A percentile compares a stretch with the other conserved stretches of the same genome.
These are phyloP conservation scores for Mycothermus thermophilus DNA, from an alignment of 495 filamentous ascomycete species.

Conservation along the genomic window DNA sequence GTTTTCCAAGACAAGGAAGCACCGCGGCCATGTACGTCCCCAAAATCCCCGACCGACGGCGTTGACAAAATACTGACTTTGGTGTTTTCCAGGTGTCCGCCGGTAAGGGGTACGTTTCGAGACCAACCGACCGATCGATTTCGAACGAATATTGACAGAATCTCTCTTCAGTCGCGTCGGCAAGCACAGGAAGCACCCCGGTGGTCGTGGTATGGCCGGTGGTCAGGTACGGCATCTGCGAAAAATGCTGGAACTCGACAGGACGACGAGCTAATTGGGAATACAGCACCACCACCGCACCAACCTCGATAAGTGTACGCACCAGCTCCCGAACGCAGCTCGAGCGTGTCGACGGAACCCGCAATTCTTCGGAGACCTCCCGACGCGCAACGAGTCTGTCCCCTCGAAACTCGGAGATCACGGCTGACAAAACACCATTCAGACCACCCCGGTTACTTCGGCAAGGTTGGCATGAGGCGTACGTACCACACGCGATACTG, in stretches of 20 bases:
- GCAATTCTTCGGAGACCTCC: background rate
- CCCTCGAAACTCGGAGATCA: background rate
- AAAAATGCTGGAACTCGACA: background rate
- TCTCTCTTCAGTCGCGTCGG: conserved; percentile 19
- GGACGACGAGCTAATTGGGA: conserved; percentile 14
- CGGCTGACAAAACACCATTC: conserved; percentile 11
- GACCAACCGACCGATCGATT: conserved; percentile 13
- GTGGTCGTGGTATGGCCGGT: conserved; percentile 29
- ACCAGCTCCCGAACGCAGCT: conserved; percentile 3
- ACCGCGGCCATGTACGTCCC: conserved; percentile 25
- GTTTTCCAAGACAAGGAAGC: conserved; percentile 28
- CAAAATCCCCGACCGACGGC: conserved; percentile 1
- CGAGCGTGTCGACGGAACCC: background rate
- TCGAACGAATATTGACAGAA: conserved; percentile 14
- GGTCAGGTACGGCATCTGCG: conserved; percentile 18
- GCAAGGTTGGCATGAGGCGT: conserved; percentile 26
- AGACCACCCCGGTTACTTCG: conserved; percentile 28
- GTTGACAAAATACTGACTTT: conserved; percentile 14
- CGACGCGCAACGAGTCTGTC: conserved; percentile 3
- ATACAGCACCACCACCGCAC: conserved; percentile 25
- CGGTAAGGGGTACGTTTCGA: conserved; percentile 25
- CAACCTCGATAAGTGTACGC: conserved; percentile 26
- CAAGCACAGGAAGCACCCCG: conserved; percentile 27
- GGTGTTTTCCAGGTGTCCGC: conserved; percentile 20
- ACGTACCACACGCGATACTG: conserved; percentile 2